Evolutionary conservation across 371 early-diverging fungal genomes (phyloP).

Genomic region (Syncephalastrum racemosum): DNA sequence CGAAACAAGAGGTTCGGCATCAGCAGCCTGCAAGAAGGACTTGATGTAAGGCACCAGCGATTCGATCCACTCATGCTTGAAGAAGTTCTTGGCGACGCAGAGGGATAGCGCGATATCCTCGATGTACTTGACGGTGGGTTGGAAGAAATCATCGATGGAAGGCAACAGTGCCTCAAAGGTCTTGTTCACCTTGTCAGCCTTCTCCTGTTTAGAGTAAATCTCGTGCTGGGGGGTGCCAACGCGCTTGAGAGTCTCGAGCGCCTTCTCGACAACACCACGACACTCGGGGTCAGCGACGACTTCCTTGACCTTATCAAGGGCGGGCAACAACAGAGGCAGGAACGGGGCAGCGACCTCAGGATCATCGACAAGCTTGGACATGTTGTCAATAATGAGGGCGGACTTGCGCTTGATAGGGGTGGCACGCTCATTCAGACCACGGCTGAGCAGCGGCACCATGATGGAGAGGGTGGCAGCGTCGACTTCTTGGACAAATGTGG

Average conservation of each 20-base stretch:
- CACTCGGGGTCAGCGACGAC: constrained; percentile 82
- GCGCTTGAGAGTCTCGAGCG: constrained; percentile 42
- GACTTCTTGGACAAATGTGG: constrained; percentile 78
- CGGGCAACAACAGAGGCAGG: constrained; percentile 79
- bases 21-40: constrained; percentile 49
- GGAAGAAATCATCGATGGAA: constrained; percentile 25
- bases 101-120: constrained; percentile 45
- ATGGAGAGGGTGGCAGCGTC: constrained; percentile 80
- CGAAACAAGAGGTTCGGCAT: constrained; percentile 23
- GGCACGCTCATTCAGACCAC: constrained; percentile 69
- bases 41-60: constrained; percentile 57
- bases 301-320: constrained; percentile 73
- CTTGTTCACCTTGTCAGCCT: constrained; percentile 42
- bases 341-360: constrained; percentile 81
- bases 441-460: constrained; percentile 77
- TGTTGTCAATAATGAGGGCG: constrained; percentile 83
- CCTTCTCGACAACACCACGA: constrained; percentile 63
- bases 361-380: constrained; percentile 82
- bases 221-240: constrained; percentile 34
- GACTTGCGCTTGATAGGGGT: constrained; percentile 76
- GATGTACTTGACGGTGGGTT: constrained; percentile 39
- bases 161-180: constrained; percentile 44
- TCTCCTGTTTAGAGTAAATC: constrained; percentile 41
- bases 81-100: constrained; percentile 42
- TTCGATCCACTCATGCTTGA: constrained; percentile 33